A percentile compares a stretch with the other conserved stretches of the same genome.
Conservation (phyloP, 169 alveolate genomes). For the Eimeria falciformis region DNA sequence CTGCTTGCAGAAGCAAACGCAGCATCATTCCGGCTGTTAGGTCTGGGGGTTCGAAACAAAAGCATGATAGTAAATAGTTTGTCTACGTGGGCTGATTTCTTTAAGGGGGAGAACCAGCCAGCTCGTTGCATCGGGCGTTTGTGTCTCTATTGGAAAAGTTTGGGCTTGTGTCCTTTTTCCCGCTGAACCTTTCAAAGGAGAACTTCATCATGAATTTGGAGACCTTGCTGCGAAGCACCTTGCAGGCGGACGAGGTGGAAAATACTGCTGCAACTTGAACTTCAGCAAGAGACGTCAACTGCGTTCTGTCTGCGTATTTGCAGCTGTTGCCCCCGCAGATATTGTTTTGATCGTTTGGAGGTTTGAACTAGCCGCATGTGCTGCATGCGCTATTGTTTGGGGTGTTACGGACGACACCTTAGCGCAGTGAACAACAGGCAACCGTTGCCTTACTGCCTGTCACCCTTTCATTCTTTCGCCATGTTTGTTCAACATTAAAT, state of each 20-base stretch:
- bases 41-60: neutral
- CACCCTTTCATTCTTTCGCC: no score
- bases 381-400: no score
- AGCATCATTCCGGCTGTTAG: neutral
- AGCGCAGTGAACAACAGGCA: no score
- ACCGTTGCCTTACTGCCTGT: no score
- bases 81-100: neutral
- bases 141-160: constrained; percentile 60
- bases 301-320: no score
- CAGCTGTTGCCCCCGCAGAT: no score
- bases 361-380: no score
- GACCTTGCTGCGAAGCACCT: neutral
- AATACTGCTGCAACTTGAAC: neutral
- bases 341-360: no score
- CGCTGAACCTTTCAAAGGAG: constrained; percentile 40
- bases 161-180: constrained; percentile 68
- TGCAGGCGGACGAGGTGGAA: constrained; percentile 27
- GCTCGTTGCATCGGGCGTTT: constrained; percentile 55
- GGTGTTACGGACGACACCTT: no score
- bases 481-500: no score
- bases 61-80: no score
- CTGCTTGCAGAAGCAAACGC: neutral
- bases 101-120: constrained; percentile 44
- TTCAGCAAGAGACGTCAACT: no score
- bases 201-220: constrained; percentile 20